Conservation (phyloP, 148 eudicot genomes). For the Fagopyrum homotropicum region DNA sequence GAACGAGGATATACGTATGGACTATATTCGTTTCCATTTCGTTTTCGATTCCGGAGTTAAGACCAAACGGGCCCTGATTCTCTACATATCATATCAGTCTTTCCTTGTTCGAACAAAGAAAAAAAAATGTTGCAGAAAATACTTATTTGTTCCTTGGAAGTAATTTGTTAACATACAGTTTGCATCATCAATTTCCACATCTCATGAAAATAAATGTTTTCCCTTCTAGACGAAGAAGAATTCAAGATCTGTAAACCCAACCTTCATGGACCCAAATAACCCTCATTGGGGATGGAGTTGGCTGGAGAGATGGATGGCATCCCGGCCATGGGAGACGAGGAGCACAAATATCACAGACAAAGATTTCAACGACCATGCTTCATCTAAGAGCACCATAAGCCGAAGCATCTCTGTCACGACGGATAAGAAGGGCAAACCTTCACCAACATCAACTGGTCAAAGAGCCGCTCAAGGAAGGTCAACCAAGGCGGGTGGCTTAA, state of each 20-base stretch:
- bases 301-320: conserved; percentile 95
- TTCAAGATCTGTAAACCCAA: conserved; percentile 47
- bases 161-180: not conserved
- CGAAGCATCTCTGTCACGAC: conserved; percentile 26
- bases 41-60: too few species aligned
- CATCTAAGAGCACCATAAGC: conserved; percentile 34
- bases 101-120: too few species aligned
- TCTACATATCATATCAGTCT: too few species aligned
- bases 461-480: conserved; percentile 19
- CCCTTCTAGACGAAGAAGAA: conserved; percentile 57
- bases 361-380: conserved; percentile 37
- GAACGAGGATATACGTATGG: too few species aligned
- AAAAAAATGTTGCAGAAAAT: not conserved
- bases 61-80: too few species aligned
- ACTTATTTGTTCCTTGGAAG: not conserved
- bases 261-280: conserved; percentile 75
- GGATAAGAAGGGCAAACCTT: conserved; percentile 31
- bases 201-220: conserved; percentile 3
- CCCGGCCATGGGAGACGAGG: conserved; percentile 76
- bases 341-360: conserved; percentile 19
- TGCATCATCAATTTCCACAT: not conserved
- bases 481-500: conserved; percentile 34
- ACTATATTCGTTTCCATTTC: too few species aligned
- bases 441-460: conserved; percentile 23
- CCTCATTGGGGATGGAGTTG: conserved; percentile 99